Base-by-base conservation (phyloP, 805 yeast genomes). In the Yamadazyma sp. region DNA sequence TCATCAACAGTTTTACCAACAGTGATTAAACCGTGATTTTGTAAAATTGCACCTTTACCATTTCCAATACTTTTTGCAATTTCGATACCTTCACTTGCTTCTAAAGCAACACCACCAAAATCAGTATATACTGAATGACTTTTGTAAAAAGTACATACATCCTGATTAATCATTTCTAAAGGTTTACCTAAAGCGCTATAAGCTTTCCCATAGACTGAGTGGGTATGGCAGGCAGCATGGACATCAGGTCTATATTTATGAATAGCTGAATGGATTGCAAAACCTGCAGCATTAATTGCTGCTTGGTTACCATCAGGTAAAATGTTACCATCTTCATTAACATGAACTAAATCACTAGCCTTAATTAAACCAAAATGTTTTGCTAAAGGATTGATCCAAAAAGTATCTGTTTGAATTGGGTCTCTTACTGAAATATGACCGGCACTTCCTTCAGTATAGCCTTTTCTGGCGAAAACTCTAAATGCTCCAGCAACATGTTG, bases 371-470 rank as follows among this genome's bases (percentile, higher is more conserved):
- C 62, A 43, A 83, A 86, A 58, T 86, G 95, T 45, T 70, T 73
- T n/a, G 83, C 91, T 44, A 86, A 64, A 4, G 96, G 95, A 60
- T 86, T 86, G 55, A 86, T 84, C 95, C 95, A 86, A 56, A 86
- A 86, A 3, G 91, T 83, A 30, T 68, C 56, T n/a, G 82, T 82
- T 44, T 81, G 78, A 28, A 83, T 78, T 3, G 96, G 95, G 52
- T 86, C 96, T 47, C 93, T 73, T 9, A 86, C 73, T 7, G 93
- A 82, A 39, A 86, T 86, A 55, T 86, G 96, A 15, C 96, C 96
- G 0, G 95, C 87, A 14, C 78, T 58, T 11, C 95, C 95, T 55
- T 84, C 87, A 12, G 79, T 68, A 58, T 63, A 86, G 12, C 86
- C 86, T 46, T 75, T 76, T 52, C 94, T 71, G n/a, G 86, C 88